Percentiles rank a stretch among this genome's conserved stretches.
Evolutionary conservation across 2,329 filamentous ascomycete genomes (phyloP).

Genomic region (Monosporascus ibericus): DNA sequence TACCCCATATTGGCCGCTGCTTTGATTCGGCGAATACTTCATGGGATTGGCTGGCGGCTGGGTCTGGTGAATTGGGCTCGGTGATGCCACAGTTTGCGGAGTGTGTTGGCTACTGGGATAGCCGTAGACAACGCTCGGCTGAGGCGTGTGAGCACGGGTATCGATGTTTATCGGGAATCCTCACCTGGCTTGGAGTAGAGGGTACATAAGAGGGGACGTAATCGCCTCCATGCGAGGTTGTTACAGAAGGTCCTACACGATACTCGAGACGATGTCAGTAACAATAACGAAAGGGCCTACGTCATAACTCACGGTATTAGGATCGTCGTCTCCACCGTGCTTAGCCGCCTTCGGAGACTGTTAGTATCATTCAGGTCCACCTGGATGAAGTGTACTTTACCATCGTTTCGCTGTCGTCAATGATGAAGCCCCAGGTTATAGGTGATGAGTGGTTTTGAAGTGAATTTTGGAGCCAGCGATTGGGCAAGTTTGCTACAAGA

Average conservation of each 20-base stretch:
- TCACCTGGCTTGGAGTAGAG: not conserved
- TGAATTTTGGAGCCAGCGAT: not conserved
- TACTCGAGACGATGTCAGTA: not conserved
- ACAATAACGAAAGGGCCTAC: not conserved
- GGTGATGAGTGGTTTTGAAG: not conserved
- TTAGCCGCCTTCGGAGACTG: not conserved
- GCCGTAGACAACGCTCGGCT: not conserved
- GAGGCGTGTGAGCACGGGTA: not conserved
- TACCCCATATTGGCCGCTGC: not conserved
- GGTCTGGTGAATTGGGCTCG: not conserved
- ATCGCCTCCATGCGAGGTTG: not conserved
- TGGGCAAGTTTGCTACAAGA: not conserved
- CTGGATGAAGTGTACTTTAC: not conserved
- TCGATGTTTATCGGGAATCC: not conserved
- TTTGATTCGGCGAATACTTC: not conserved
- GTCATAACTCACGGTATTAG: not conserved
- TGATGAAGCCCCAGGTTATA: not conserved
- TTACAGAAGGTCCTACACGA: not conserved
- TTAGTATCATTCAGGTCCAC: not conserved
- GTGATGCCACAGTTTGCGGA: not conserved
- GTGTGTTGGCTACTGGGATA: not conserved
- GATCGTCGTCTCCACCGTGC: not conserved
- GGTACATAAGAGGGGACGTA: not conserved
- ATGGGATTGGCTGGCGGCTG: not conserved
- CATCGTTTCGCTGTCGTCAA: not conserved